phyloP scores from a whole-genome alignment of 179 eudicot species.

The Beta lomatogona region DNA sequence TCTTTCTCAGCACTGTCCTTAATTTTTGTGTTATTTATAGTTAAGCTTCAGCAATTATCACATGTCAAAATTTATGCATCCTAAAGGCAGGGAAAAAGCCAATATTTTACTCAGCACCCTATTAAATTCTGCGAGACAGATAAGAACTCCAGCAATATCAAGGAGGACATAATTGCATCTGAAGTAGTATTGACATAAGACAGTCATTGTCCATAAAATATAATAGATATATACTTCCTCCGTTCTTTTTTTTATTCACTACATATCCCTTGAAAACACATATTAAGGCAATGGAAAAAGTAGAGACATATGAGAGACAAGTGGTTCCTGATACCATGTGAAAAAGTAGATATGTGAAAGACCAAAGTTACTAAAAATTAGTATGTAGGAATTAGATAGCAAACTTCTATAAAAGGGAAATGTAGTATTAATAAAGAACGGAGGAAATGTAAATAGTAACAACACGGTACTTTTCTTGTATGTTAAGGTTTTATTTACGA shows the following conservation, averaged over 20 bases:
- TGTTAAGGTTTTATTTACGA: conserved; percentile 8
- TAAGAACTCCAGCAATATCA: not conserved
- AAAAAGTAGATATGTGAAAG: too few relatives aligned
- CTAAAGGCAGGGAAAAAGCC: not conserved
- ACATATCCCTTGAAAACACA: too few relatives aligned
- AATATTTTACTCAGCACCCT: not conserved
- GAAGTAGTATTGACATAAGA: conserved; percentile 1
- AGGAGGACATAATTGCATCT: not conserved
- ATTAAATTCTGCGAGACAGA: not conserved
- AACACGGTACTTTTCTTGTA: not conserved
- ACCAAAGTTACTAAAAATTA: too few relatives aligned
- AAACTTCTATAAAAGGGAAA: too few relatives aligned
- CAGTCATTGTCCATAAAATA: not conserved
- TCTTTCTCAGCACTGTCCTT: not conserved
- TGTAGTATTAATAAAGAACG: too few relatives aligned
- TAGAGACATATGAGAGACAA: too few relatives aligned
- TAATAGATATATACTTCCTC: not conserved
- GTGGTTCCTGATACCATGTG: too few relatives aligned
- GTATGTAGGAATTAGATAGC: too few relatives aligned
- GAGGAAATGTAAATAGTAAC: not conserved
- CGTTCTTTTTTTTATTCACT: too few relatives aligned
- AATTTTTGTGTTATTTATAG: not conserved
- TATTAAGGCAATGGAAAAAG: too few relatives aligned
- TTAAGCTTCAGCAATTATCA: not conserved
- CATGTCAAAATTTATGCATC: not conserved